Conservation (phyloP, 2,329 filamentous ascomycete species). For the Cercospora janseana region DNA sequence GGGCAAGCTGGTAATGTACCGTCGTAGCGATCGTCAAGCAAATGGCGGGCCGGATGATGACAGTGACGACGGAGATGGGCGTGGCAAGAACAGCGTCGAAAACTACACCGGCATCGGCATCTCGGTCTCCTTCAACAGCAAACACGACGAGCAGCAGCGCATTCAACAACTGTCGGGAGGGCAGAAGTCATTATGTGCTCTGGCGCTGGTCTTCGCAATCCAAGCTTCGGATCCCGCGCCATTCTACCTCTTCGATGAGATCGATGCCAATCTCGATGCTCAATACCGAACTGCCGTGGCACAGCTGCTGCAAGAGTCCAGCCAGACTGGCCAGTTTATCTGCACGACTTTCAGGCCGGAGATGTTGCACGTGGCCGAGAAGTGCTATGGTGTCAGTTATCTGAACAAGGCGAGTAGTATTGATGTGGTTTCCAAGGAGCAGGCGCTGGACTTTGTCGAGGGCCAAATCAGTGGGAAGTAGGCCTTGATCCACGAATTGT, state of each 20-base stretch:
- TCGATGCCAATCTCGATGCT: slow-evolving; percentile 95
- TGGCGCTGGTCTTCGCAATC: slow-evolving; percentile 98
- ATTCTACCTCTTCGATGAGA: slow-evolving; percentile 99
- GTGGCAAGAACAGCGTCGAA: slow-evolving; percentile 61
- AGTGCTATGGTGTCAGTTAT: slow-evolving; percentile 95
- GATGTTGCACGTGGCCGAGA: slow-evolving; percentile 91
- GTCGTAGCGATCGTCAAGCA: slow-evolving; percentile 72
- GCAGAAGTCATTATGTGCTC: slow-evolving; percentile 90
- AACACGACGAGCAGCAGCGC: slow-evolving; percentile 95
- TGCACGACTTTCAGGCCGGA: slow-evolving; percentile 98
- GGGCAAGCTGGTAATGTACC: slow-evolving; percentile 87
- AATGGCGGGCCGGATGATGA: slow-evolving; percentile 51
- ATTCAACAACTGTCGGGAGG: slow-evolving; percentile 97
- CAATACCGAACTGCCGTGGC: slow-evolving; percentile 97
- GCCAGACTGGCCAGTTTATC: slow-evolving; percentile 74
- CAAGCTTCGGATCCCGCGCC: slow-evolving; percentile 95
- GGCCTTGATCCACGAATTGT: no score
- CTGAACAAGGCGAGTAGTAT: slow-evolving; percentile 90
- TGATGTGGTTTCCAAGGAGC: slow-evolving; percentile 81
- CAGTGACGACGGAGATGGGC: slow-evolving; percentile 58
- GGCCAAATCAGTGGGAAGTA: slow-evolving; percentile 58
- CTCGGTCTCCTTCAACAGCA: slow-evolving; percentile 97
- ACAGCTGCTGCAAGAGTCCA: slow-evolving; percentile 68
- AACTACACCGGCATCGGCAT: slow-evolving; percentile 97
- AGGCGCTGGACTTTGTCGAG: slow-evolving; percentile 91